Evolutionary conservation across 768 basidiomycete species (phyloP), one percentile per base, ranked within the genome.

Genomic region (Chalciporus sphaerocephalus): DNA sequence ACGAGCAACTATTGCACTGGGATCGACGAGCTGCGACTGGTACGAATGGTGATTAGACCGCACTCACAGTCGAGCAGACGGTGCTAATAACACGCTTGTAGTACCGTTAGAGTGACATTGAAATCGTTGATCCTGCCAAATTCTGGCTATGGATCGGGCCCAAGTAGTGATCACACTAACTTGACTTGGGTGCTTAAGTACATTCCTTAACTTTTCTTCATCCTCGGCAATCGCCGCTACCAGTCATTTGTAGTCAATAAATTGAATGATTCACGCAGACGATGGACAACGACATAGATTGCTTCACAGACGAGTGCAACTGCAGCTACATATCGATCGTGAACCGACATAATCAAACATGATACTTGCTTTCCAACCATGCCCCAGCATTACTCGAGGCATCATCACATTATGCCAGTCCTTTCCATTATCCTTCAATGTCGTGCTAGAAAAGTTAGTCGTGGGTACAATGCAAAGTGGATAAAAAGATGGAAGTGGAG

Each of bases 371-470:
- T 38, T 40, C 23, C 45, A 21, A 39, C 27, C 44, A 24, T 34
- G 22, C 25, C 8, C 24, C 18, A 27, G 5, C 11, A 23, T 12
- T 23, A 41, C 27, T 40, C 25, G 12, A 40, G 25, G 39, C 25
- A 3, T 32, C 11, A 13, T 43, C 48, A 12, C 33, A n/a, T 24
- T 18, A 36, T 45, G 15, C 42, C 30, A 25, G 10, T 10, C 24
- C 24, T 6, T 6, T 42, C 38, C 22, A 21, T 33, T 38, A 24
- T 33, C 55, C 35, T 40, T 48, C 45, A 27, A 20, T 42, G 52
- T 59, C 33, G 25, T 37, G 54, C 64, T 65, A 32, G 51, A 66
- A 65, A 55, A 51, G 61, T 68, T 40, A 68, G 66, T 53, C 46
- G 54, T 42, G 30, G 39, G 50, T 42, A 53, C 54, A 46, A 37